A percentile compares a stretch with the other conserved stretches of the same genome.
Evolutionary conservation across 306 rosid genomes (phyloP).

Genomic region (Vicia sativa): DNA sequence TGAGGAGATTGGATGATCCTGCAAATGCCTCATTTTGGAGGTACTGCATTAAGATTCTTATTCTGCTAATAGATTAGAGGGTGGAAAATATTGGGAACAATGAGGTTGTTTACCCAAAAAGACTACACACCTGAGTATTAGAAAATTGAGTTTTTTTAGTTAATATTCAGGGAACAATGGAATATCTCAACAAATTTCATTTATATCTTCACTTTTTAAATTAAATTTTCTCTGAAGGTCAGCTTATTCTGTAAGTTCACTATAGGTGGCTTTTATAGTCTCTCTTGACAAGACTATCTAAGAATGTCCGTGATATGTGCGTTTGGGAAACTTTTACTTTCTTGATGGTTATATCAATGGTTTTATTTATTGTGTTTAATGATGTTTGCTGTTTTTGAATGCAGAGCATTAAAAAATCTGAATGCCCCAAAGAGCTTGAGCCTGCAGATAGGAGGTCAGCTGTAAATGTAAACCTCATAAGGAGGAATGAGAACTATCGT

Average conservation of each 20-base stretch:
- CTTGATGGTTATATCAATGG: not conserved
- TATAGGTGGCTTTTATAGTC: conserved; percentile 3
- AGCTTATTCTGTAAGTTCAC: conserved; percentile 21
- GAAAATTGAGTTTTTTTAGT: conserved; percentile 28
- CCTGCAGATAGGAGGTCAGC: conserved; percentile 77
- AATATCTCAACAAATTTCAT: conserved; percentile 13
- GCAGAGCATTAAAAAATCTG: conserved; percentile 91
- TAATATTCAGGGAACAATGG: conserved; percentile 15
- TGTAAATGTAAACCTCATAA: conserved; percentile 83
- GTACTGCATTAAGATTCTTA: conserved; percentile 41
- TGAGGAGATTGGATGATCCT: conserved; percentile 97
- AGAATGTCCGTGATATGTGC: conserved; percentile 18
- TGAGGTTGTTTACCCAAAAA: not conserved
- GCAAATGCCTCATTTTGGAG: conserved; percentile 91
- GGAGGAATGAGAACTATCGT: conserved; percentile 78
- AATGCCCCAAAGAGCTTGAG: conserved; percentile 95
- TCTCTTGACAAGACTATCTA: conserved; percentile 6
- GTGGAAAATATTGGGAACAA: conserved; percentile 18
- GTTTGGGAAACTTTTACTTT: conserved; percentile 23
- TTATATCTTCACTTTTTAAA: conserved; percentile 25
- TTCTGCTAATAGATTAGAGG: conserved; percentile 18
- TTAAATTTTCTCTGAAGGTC: conserved; percentile 13
- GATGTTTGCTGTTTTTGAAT: conserved; percentile 35
- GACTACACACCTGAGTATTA: conserved; percentile 5
- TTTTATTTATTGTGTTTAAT: conserved; percentile 20